These are phyloP conservation scores for Coemansia sp. DNA, from an alignment of 192 early-diverging fungal genomes.

Conservation along the genomic window DNA sequence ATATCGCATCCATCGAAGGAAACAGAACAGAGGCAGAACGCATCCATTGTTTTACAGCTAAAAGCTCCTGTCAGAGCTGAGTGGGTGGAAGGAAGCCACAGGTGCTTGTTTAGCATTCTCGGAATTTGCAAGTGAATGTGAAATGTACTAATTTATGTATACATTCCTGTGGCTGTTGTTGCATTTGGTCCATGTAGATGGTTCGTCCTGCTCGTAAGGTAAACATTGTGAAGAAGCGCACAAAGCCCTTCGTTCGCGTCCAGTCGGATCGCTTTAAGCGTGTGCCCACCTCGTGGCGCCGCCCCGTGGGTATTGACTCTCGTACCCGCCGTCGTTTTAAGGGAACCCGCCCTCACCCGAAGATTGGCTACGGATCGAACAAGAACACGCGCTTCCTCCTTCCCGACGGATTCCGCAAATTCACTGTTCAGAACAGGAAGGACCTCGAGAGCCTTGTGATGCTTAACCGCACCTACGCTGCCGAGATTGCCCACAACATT, in stretches of 20 bases:
- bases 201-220: conserved; percentile 92
- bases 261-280: conserved; percentile 99
- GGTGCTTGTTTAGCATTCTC: no score
- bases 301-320: conserved; percentile 99
- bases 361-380: conserved; percentile 99
- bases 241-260: conserved; percentile 93
- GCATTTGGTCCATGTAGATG: conserved; percentile 62
- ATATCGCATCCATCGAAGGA: neutral
- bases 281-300: conserved; percentile 96
- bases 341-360: conserved; percentile 97
- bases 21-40: neutral
- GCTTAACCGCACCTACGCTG: conserved; percentile 99
- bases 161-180: neutral
- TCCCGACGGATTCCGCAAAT: conserved; percentile 99
- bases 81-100: neutral
- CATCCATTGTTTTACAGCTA: conserved; percentile 3
- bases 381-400: conserved; percentile 94
- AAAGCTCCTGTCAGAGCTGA: neutral
- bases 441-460: conserved; percentile 97
- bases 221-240: conserved; percentile 99
- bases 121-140: no score
- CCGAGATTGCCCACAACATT: conserved; percentile 99
- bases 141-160: neutral
- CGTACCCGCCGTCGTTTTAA: conserved; percentile 97
- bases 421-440: conserved; percentile 84